Conservation (phyloP, 495 filamentous ascomycete genomes). For the Hypoxylon crocopeplum region DNA sequence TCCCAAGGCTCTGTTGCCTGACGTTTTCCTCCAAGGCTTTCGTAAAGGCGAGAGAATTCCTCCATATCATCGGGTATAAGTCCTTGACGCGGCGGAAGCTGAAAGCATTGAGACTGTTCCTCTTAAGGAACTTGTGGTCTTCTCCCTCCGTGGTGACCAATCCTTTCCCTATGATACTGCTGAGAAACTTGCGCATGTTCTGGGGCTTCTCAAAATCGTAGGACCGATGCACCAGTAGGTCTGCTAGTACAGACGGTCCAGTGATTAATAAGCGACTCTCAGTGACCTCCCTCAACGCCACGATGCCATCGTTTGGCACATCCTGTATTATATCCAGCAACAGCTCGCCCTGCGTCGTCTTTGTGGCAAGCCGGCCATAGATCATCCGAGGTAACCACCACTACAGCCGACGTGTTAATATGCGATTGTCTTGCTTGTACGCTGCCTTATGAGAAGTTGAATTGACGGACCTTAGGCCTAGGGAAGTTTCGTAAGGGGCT, state of each 20-base stretch:
- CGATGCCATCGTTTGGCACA: conserved; percentile 76
- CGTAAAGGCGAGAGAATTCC: conserved; percentile 52
- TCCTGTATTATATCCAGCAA: conserved; percentile 63
- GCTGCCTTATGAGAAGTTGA: not conserved
- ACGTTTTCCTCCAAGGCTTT: conserved; percentile 41
- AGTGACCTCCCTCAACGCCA: conserved; percentile 69
- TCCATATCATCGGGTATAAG: conserved; percentile 78
- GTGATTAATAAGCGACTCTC: conserved; percentile 66
- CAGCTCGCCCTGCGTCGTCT: conserved; percentile 49
- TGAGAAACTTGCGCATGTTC: conserved; percentile 58
- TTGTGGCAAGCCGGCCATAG: conserved; percentile 6
- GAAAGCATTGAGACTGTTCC: conserved; percentile 76
- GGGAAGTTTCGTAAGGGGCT: conserved; percentile 64
- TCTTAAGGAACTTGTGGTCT: conserved; percentile 76
- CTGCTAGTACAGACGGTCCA: conserved; percentile 62
- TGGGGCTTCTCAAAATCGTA: conserved; percentile 76
- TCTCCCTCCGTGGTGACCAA: conserved; percentile 78
- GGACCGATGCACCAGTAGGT: conserved; percentile 64
- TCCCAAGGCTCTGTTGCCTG: conserved; percentile 37
- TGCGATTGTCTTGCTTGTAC: not conserved
- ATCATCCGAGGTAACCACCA: conserved; percentile 21
- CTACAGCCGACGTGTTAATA: not conserved
- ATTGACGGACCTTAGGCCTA: conserved; percentile 52
- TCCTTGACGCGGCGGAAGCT: conserved; percentile 77
- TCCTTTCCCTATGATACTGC: conserved; percentile 68